Conservation (phyloP, 2,329 filamentous ascomycete genomes). For the Teratosphaeriaceae sp. region DNA sequence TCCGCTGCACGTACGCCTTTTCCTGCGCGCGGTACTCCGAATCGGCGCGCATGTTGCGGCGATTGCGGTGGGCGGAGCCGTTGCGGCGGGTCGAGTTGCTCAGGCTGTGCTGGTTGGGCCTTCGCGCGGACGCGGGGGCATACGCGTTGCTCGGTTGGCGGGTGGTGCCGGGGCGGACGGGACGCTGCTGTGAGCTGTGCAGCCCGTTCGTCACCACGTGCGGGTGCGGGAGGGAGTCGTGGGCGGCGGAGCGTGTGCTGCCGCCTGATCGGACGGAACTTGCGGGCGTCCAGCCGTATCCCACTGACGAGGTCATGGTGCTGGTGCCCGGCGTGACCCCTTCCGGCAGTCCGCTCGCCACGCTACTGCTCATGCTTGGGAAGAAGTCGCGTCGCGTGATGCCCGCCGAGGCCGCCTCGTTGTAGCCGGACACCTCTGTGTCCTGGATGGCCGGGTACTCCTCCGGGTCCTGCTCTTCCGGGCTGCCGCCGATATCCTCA, state of each 20-base stretch:
- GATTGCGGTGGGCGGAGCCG: conserved; percentile 48
- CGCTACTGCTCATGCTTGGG: background rate
- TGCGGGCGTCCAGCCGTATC: background rate
- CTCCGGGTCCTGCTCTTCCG: no score
- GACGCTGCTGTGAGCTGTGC: conserved; percentile 17
- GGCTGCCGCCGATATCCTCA: no score
- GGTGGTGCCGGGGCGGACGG: conserved; percentile 35
- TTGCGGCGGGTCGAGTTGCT: conserved; percentile 46
- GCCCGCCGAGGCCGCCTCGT: no score
- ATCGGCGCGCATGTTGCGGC: conserved; percentile 49
- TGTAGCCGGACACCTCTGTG: no score
- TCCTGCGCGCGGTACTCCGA: conserved; percentile 78
- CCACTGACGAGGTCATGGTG: background rate
- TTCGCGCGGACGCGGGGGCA: conserved; percentile 40
- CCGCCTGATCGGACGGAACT: background rate
- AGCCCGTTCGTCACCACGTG: conserved; percentile 16
- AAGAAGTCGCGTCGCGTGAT: no score
- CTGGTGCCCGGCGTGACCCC: background rate
- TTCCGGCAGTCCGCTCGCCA: background rate
- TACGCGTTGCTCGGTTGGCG: conserved; percentile 46
- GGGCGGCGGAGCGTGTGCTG: background rate
- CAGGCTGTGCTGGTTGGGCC: conserved; percentile 42
- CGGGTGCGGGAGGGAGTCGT: conserved; percentile 15
- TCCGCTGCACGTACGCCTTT: conserved; percentile 86
- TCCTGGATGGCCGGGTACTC: no score